Evolutionary conservation across 352 stramenopile species (phyloP), one percentile per base, ranked within the genome.

Genomic region (Phytophthora pistaciae): DNA sequence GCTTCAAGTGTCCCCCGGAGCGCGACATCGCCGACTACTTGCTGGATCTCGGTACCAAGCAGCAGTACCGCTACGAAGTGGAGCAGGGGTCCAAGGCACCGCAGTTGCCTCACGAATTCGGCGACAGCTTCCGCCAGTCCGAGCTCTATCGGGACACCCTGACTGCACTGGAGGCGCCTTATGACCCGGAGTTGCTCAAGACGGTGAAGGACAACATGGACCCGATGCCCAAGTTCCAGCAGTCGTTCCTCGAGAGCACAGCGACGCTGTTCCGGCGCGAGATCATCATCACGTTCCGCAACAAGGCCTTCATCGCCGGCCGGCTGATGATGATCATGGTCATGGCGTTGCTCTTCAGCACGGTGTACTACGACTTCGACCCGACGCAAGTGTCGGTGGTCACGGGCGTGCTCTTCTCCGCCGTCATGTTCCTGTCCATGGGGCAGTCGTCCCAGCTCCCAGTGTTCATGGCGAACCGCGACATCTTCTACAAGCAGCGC

Each of bases 401-500:
- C 4, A 68, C 94, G 16, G 90, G 92, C 20, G 59, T 74, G 31
- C 66, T 97, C 6, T 97, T 96, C 66, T 79, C 90, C 52, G 81
- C 68, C 56, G 79, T 90, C 38, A 87, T 98, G 68, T 96, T 94
- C 64, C 68, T 93, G 5, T 83, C 79, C 14, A 66, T 97, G 50
- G 85, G 87, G 20, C 79, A 84, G 23, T 53, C 46, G 46, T 53
- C 56, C 36, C 56, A 62, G 14, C 38, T 62, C 7, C 56, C 56
- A 14, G 56, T 62, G 7, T 62, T 53, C 38, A 62, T 62, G 56
- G 56, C 14, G 11, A 73, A 77, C 36, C 82, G 79, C n/a, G 77
- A 67, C 1, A 60, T 91, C 18, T 97, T 92, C 72, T 95, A 96
- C 79, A 95, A 94, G 67, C 90, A 97, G 33, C 75, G 78, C 3